phyloP scores from a whole-genome alignment of 805 yeast species.

The Tetrapisispora pingtungensis region DNA sequence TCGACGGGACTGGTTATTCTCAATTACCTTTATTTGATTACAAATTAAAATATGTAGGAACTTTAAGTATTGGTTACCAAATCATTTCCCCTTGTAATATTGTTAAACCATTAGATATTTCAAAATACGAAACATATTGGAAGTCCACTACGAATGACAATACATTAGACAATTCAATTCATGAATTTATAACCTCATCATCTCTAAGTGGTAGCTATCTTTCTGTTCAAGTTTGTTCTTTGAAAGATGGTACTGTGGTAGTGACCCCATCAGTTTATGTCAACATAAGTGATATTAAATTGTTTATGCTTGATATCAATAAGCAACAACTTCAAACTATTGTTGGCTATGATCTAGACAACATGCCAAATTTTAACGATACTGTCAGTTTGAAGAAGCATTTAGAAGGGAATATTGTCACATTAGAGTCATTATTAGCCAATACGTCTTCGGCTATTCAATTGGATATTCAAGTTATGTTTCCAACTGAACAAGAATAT shows the following conservation, averaged over 20 bases:
- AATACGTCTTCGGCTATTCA: conserved; percentile 51
- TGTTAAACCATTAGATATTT: conserved; percentile 4
- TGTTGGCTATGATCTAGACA: conserved; percentile 20
- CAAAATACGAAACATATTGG: conserved; percentile 77
- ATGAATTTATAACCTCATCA: conserved; percentile 56
- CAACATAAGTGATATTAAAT: conserved; percentile 38
- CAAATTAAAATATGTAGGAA: conserved; percentile 74
- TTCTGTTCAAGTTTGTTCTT: conserved; percentile 55
- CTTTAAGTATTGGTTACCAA: conserved; percentile 64
- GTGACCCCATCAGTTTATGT: conserved; percentile 63
- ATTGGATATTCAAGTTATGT: conserved; percentile 63
- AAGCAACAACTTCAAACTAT: conserved; percentile 27
- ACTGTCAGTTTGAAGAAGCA: conserved; percentile 20
- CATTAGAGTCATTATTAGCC: conserved; percentile 49
- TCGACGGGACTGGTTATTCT: conserved; percentile 18
- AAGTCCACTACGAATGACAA: conserved; percentile 63
- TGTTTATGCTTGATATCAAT: conserved; percentile 52
- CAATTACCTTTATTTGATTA: conserved; percentile 73
- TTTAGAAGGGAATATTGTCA: conserved; percentile 37
- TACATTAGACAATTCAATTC: conserved; percentile 3
- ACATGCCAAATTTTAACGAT: conserved; percentile 16
- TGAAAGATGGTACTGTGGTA: conserved; percentile 79
- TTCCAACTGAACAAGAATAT: conserved; percentile 52
- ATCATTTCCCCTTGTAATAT: conserved; percentile 63
- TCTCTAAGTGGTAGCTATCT: conserved; percentile 77